These are phyloP conservation scores for Piloderma croceum DNA, from an alignment of 768 basidiomycete species.

Conservation along the genomic window DNA sequence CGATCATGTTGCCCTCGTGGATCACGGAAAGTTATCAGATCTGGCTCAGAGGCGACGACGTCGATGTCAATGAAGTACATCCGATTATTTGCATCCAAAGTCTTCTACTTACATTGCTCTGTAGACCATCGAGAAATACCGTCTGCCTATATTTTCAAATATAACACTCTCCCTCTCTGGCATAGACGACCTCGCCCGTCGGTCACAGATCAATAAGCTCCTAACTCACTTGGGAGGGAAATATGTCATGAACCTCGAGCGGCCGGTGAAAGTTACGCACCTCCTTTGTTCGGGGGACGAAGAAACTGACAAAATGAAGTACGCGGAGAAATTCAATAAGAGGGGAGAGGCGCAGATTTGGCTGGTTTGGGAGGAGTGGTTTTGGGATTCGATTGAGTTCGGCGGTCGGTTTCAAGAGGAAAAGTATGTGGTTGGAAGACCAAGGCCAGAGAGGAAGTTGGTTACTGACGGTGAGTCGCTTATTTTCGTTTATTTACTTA, in stretches of 20 bases:
- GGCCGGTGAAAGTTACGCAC: slow-evolving; percentile 79
- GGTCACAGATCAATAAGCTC: slow-evolving; percentile 58
- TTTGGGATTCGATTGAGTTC: slow-evolving; percentile 85
- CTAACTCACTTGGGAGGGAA: slow-evolving; percentile 57
- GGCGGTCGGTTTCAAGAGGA: slow-evolving; percentile 65
- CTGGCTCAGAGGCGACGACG: slow-evolving; percentile 79
- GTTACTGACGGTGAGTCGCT: background rate
- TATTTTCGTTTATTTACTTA: slow-evolving; percentile 1
- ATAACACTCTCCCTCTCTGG: slow-evolving; percentile 74
- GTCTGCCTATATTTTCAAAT: slow-evolving; percentile 68
- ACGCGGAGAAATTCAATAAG: slow-evolving; percentile 69
- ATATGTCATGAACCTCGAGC: slow-evolving; percentile 71
- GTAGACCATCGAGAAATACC: slow-evolving; percentile 55
- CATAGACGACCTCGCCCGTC: slow-evolving; percentile 53
- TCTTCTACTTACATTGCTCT: background rate
- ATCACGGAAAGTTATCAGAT: slow-evolving; percentile 61
- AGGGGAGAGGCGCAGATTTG: slow-evolving; percentile 67
- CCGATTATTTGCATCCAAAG: background rate
- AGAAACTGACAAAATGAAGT: slow-evolving; percentile 70
- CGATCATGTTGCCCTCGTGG: slow-evolving; percentile 77
- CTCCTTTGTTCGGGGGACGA: slow-evolving; percentile 68
- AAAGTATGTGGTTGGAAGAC: slow-evolving; percentile 51
- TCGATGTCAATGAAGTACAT: slow-evolving; percentile 59
- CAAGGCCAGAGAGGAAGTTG: slow-evolving; percentile 52
- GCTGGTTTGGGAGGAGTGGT: slow-evolving; percentile 94